Evolutionary conservation across 1,284 basidiomycete genomes (phyloP).

Genomic region (Moniliophthora roreri): DNA sequence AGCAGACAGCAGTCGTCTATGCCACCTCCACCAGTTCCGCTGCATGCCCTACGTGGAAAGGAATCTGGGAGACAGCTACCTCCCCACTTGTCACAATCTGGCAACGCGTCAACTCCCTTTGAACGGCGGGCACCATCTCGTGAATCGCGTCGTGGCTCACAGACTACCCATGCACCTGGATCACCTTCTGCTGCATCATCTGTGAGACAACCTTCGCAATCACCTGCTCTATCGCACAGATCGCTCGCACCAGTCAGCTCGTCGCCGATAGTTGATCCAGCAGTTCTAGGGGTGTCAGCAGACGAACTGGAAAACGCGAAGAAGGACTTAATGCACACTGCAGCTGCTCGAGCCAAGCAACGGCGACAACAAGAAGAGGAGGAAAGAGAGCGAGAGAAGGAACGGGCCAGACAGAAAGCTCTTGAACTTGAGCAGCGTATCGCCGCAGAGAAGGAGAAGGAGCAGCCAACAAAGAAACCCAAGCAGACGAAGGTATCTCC

Average conservation of each 20-base stretch:
- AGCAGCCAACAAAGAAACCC: slow-evolving; percentile 15
- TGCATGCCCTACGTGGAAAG: slow-evolving; percentile 32
- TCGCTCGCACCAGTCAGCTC: slow-evolving; percentile 25
- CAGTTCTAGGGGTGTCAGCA: slow-evolving; percentile 30
- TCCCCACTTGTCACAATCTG: slow-evolving; percentile 41
- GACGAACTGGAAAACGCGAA: slow-evolving; percentile 73
- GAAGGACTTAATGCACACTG: slow-evolving; percentile 86
- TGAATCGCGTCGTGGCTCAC: slow-evolving; percentile 29
- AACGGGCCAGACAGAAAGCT: slow-evolving; percentile 85
- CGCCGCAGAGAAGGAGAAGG: slow-evolving; percentile 43
- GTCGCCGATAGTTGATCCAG: slow-evolving; percentile 27
- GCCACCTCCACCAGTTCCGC: slow-evolving; percentile 49
- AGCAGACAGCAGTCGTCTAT: slow-evolving; percentile 41
- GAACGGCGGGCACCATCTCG: slow-evolving; percentile 36
- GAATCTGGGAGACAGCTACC: slow-evolving; percentile 44
- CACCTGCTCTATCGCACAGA: slow-evolving; percentile 40
- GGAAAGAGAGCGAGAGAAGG: slow-evolving; percentile 80
- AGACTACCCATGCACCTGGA: slow-evolving; percentile 23
- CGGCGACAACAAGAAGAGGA: slow-evolving; percentile 84
- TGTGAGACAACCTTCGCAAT: slow-evolving; percentile 38
- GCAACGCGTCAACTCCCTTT: slow-evolving; percentile 19
- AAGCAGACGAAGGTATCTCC: background rate
- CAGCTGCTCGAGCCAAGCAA: slow-evolving; percentile 83
- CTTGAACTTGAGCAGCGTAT: slow-evolving; percentile 81
- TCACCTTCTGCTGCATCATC: slow-evolving; percentile 27